Evolutionary conservation across 768 basidiomycete species (phyloP), one percentile per base, ranked within the genome.

Genomic region (Rhodosporidiobolus odoratus): DNA sequence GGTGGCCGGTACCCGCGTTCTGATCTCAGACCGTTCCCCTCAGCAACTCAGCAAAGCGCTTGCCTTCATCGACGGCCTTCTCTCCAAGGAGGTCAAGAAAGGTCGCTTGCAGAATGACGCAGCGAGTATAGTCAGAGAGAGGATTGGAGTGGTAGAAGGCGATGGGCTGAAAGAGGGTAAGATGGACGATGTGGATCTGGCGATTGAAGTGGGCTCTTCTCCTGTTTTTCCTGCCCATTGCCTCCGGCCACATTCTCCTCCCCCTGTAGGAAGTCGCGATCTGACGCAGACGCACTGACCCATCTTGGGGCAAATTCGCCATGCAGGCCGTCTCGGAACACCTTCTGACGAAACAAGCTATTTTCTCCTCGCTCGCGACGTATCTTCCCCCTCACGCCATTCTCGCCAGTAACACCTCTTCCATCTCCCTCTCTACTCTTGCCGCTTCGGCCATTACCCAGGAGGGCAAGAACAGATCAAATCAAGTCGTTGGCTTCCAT

Each of bases 401-500:
- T 59, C 83, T 98, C 30, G 94, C 93, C 0, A 86, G 87, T 52
- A 97, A 98, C 77, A 98, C 94, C 3, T 93, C 91, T 66, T 92
- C 90, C 16, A 97, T 97, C 72, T 91, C 89, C 73, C 88, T 98
- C 54, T 93, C 93, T 30, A 94, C 94, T 81, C 91, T 97, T 62
- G 93, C 94, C 0, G 88, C 88, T 12, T 82, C 90, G 38, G 88
- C 89, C 13, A 80, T 92, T 27, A 43, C 23, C 86, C 86, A 0
- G 80, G 83, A 61, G 86, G 86, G 62, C 23, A 30, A 67, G 34
- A 77, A 83, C 34, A 34, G 50, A 82, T 81, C 63, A 81, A 87
- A 25, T 82, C 87, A 92, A 56, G 91, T 93, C 48, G 90, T 96
- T 60, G 92, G 69, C 45, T 78, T 61, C 37, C 59, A 66, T 47